These are phyloP conservation scores for Urtica urens DNA, from an alignment of 306 rosid species.

Conservation along the genomic window DNA sequence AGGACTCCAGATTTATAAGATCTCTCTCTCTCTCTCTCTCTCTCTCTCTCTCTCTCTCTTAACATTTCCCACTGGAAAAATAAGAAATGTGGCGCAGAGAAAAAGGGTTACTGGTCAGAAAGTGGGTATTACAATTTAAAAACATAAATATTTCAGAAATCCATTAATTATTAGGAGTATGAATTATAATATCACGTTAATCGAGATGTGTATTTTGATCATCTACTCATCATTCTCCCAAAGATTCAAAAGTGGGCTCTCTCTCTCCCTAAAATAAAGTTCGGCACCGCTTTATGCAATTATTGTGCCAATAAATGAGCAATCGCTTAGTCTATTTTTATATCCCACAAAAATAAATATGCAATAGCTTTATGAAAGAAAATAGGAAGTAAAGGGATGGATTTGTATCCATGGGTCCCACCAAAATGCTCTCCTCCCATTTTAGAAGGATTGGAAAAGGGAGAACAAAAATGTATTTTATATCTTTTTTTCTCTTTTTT, in stretches of 20 bases:
- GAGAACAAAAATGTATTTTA: no score
- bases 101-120: constrained; percentile 13
- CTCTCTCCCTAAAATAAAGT: constrained; percentile 41
- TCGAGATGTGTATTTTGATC: constrained; percentile 31
- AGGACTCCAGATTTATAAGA: no score
- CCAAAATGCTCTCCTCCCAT: no score
- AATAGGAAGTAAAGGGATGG: no score
- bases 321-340: constrained; percentile 16
- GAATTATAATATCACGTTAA: constrained; percentile 30
- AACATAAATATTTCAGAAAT: neutral
- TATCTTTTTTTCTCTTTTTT: no score
- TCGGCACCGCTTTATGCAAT: constrained; percentile 36
- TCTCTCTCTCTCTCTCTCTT: neutral
- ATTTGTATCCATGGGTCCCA: no score
- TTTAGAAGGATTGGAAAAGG: no score
- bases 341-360: constrained; percentile 1
- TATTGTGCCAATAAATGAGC: constrained; percentile 32
- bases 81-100: constrained; percentile 29
- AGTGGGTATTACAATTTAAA: no score
- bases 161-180: neutral
- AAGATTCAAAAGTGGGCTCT: constrained; percentile 40
- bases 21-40: neutral
- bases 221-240: constrained; percentile 55
- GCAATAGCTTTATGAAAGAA: neutral
- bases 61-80: constrained; percentile 17